Evolutionary conservation across 768 basidiomycete species (phyloP).

Genomic region (Amanita jacksonii): DNA sequence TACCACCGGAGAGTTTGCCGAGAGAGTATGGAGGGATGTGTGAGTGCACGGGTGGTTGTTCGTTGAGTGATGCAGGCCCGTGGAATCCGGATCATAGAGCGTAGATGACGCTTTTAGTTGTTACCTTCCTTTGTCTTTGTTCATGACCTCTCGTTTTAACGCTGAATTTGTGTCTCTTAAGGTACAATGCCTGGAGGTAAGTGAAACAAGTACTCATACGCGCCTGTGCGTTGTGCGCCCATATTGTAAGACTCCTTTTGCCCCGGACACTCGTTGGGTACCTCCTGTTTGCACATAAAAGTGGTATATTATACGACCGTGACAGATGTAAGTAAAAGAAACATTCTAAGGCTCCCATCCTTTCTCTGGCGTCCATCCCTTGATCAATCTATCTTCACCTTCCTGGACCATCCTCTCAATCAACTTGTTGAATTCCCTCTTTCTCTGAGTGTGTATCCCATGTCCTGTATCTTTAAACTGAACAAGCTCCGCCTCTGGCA

Average conservation of each 20-base stretch:
- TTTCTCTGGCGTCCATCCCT: slow-evolving; percentile 11
- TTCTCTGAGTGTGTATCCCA: slow-evolving; percentile 42
- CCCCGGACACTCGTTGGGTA: too few species aligned
- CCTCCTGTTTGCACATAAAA: background rate
- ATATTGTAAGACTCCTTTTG: too few species aligned
- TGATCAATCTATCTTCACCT: slow-evolving; percentile 26
- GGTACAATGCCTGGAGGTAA: too few species aligned
- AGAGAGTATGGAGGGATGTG: slow-evolving; percentile 80
- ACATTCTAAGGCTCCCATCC: background rate
- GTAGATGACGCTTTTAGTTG: too few species aligned
- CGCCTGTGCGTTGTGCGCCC: too few species aligned
- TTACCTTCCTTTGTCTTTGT: too few species aligned
- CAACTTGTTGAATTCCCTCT: slow-evolving; percentile 41
- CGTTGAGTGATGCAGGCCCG: slow-evolving; percentile 83
- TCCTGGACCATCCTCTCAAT: slow-evolving; percentile 49
- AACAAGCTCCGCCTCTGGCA: slow-evolving; percentile 53
- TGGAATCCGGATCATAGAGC: slow-evolving; percentile 66
- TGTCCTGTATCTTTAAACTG: slow-evolving; percentile 59
- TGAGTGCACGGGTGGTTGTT: slow-evolving; percentile 71
- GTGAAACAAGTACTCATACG: too few species aligned
- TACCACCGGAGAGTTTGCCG: slow-evolving; percentile 77
- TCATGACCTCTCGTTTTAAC: too few species aligned
- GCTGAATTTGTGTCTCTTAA: too few species aligned
- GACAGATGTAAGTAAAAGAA: too few species aligned
- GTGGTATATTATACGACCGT: background rate